Conservation (phyloP, 306 rosid genomes). For the Astragalus glycyphyllos region DNA sequence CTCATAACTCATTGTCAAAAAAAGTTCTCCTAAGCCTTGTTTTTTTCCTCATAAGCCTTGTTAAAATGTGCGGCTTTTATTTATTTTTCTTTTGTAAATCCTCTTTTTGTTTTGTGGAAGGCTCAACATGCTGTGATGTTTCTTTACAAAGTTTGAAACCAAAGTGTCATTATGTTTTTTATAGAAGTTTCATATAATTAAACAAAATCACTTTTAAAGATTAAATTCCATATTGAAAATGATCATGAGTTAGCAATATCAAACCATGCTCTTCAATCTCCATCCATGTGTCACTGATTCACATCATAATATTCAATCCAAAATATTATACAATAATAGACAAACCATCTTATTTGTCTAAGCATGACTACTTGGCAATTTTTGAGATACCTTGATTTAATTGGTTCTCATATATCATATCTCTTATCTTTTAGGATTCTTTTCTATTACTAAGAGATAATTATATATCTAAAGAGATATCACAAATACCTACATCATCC, state of each 20-base stretch:
- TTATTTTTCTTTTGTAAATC: background rate
- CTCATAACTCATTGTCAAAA: too few species aligned
- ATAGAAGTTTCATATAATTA: background rate
- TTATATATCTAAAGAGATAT: constrained; percentile 28
- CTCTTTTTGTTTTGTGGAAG: too few species aligned
- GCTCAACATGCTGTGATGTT: background rate
- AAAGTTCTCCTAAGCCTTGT: too few species aligned
- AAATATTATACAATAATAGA: background rate
- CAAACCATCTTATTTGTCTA: constrained; percentile 20
- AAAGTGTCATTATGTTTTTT: background rate
- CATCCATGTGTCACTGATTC: constrained; percentile 14
- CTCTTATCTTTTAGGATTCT: background rate
- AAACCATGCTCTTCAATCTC: constrained; percentile 9
- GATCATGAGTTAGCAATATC: background rate
- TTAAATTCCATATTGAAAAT: background rate
- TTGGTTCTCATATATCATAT: background rate
- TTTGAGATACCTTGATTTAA: background rate
- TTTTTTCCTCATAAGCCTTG: too few species aligned
- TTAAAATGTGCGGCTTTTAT: too few species aligned
- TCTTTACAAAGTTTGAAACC: background rate
- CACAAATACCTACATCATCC: constrained; percentile 9
- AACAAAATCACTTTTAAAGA: background rate
- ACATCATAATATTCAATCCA: background rate
- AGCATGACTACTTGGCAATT: background rate
- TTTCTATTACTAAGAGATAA: background rate